Conservation (phyloP, 1,139 yeast species). For the Geotrichum aggregatum region DNA sequence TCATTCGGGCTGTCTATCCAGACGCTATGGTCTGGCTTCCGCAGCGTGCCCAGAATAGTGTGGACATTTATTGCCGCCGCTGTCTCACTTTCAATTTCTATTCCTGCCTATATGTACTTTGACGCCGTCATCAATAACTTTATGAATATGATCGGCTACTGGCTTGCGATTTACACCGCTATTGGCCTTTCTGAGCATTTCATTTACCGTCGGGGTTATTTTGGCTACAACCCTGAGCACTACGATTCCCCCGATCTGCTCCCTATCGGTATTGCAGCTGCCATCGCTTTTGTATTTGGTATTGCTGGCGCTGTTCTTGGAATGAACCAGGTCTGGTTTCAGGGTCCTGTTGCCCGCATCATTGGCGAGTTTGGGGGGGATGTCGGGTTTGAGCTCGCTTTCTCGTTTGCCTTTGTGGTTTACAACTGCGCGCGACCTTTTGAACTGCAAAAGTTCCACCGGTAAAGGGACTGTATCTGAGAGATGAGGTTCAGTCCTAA, state of each 20-base stretch:
- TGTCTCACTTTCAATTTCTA: slow-evolving; percentile 75
- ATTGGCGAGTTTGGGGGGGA: slow-evolving; percentile 78
- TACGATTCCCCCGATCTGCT: slow-evolving; percentile 54
- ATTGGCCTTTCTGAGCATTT: slow-evolving; percentile 74
- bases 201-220: slow-evolving; percentile 55
- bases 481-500: no score
- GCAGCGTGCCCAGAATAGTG: slow-evolving; percentile 68
- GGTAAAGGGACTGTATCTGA: background rate
- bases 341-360: slow-evolving; percentile 58
- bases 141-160: slow-evolving; percentile 87
- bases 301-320: slow-evolving; percentile 82
- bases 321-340: slow-evolving; percentile 81
- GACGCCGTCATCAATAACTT: slow-evolving; percentile 71
- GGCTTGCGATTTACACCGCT: slow-evolving; percentile 79
- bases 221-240: slow-evolving; percentile 59
- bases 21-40: slow-evolving; percentile 69
- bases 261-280: slow-evolving; percentile 76
- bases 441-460: background rate
- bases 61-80: slow-evolving; percentile 80
- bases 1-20: slow-evolving; percentile 83
- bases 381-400: slow-evolving; percentile 61
- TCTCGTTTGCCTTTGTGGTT: background rate
- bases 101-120: slow-evolving; percentile 78
- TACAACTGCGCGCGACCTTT: background rate
- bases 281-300: slow-evolving; percentile 75